phyloP scores from a whole-genome alignment of 148 eudicot species.

The Diospyros kaki region DNA sequence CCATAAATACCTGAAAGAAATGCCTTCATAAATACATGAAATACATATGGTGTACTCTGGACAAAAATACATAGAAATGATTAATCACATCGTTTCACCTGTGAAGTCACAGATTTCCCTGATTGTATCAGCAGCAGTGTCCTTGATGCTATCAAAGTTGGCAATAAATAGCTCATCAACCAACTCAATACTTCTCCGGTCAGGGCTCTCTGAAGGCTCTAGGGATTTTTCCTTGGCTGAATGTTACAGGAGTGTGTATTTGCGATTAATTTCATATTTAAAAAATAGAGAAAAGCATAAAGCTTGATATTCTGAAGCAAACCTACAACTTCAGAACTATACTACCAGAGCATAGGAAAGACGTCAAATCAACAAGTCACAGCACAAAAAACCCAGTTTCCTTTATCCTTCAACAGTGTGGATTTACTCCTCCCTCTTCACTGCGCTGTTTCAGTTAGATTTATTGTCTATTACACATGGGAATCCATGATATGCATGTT shows the following conservation, averaged over 20 bases:
- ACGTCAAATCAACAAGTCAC: no score
- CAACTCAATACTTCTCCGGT: conserved; percentile 46
- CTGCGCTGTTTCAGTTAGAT: no score
- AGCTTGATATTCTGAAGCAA: conserved; percentile 6
- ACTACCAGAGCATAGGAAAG: background rate
- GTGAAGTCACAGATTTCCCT: conserved; percentile 52
- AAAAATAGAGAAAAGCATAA: conserved; percentile 3
- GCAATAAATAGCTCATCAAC: conserved; percentile 83
- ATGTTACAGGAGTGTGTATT: conserved; percentile 4
- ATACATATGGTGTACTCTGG: background rate
- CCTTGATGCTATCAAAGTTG: conserved; percentile 71
- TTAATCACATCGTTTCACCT: conserved; percentile 38
- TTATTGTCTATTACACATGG: no score
- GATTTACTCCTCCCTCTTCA: no score
- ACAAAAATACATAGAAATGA: background rate
- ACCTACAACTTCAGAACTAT: background rate
- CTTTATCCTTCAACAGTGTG: no score
- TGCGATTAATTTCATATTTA: background rate
- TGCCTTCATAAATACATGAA: background rate
- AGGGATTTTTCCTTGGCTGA: conserved; percentile 32
- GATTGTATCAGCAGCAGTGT: conserved; percentile 50
- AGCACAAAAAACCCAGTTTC: no score
- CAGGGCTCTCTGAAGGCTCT: conserved; percentile 39
- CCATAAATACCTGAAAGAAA: background rate
- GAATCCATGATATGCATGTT: no score